Percentiles rank a stretch among this genome's conserved stretches.
These are phyloP conservation scores for Trichoderma harzianum DNA, from an alignment of 2,329 filamentous ascomycete genomes.

Conservation along the genomic window DNA sequence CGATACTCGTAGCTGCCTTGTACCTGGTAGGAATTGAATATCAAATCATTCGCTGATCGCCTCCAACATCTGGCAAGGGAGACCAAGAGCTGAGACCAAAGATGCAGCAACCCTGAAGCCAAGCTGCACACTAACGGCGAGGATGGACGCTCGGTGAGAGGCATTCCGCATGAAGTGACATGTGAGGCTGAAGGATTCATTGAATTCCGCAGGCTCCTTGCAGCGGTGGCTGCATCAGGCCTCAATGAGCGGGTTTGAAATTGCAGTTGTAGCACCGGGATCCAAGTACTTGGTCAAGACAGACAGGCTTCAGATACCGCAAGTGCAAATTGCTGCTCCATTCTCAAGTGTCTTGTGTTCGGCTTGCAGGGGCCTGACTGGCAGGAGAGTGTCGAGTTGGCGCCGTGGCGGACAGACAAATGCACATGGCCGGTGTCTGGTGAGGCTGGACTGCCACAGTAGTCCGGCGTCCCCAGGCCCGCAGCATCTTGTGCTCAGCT, in stretches of 20 bases:
- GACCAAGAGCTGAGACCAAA: background rate
- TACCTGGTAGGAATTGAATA: background rate
- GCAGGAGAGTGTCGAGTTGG: background rate
- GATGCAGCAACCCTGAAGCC: background rate
- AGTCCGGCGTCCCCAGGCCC: background rate
- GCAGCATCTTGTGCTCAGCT: background rate
- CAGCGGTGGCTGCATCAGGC: background rate
- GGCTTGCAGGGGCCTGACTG: background rate
- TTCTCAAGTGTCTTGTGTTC: background rate
- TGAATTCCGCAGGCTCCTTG: background rate
- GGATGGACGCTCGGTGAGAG: background rate
- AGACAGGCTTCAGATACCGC: background rate
- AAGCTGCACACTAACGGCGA: background rate
- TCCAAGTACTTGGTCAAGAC: constrained; percentile 3
- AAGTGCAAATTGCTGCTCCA: background rate
- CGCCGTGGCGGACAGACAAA: background rate
- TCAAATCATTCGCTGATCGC: background rate
- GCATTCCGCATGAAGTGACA: background rate
- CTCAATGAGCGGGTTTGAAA: background rate
- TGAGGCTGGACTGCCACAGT: background rate
- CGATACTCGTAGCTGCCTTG: background rate
- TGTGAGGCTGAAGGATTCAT: background rate
- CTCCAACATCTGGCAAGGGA: background rate
- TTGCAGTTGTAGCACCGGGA: background rate
- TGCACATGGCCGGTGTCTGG: background rate